Conservation (phyloP, 805 yeast species). For the Zygoascus flipseniorum region DNA sequence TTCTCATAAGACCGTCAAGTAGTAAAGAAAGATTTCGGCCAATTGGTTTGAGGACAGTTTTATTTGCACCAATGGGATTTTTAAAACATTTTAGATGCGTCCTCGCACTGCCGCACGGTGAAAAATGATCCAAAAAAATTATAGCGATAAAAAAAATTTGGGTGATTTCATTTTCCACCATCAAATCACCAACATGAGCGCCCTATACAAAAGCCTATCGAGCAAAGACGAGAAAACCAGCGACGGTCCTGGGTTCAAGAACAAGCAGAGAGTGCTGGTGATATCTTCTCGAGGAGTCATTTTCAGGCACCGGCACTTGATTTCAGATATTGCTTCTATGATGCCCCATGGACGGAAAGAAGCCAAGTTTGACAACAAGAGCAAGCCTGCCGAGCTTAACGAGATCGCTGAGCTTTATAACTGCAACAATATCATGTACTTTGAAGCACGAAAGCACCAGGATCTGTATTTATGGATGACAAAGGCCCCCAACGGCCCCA, state of each 20-base stretch:
- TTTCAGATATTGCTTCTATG: conserved; percentile 66
- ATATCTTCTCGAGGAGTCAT: conserved; percentile 94
- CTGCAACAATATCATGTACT: conserved; percentile 89
- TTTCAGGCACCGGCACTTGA: conserved; percentile 87
- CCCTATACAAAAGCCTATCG: conserved; percentile 57
- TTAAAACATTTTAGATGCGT: too few species aligned
- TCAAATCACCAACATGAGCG: conserved; percentile 42
- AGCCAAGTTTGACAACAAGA: conserved; percentile 90
- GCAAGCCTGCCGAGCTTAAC: conserved; percentile 77
- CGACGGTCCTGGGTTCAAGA: conserved; percentile 47
- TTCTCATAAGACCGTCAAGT: too few species aligned
- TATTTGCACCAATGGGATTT: too few species aligned
- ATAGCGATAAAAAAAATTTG: background rate
- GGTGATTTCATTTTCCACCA: background rate
- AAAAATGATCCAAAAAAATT: background rate
- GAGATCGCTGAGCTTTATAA: conserved; percentile 96
- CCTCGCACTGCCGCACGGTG: too few species aligned
- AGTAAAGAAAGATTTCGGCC: too few species aligned
- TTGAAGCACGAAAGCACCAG: conserved; percentile 93
- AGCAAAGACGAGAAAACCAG: conserved; percentile 17
- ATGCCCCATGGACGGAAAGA: conserved; percentile 95
- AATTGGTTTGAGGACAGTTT: too few species aligned
- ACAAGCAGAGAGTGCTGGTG: conserved; percentile 80
- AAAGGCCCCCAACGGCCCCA: conserved; percentile 97
- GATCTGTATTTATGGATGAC: conserved; percentile 93